Percentiles rank a stretch among this genome's conserved stretches.
Evolutionary conservation across 2,329 filamentous ascomycete species (phyloP).

Genomic region (Penicillium sp.): DNA sequence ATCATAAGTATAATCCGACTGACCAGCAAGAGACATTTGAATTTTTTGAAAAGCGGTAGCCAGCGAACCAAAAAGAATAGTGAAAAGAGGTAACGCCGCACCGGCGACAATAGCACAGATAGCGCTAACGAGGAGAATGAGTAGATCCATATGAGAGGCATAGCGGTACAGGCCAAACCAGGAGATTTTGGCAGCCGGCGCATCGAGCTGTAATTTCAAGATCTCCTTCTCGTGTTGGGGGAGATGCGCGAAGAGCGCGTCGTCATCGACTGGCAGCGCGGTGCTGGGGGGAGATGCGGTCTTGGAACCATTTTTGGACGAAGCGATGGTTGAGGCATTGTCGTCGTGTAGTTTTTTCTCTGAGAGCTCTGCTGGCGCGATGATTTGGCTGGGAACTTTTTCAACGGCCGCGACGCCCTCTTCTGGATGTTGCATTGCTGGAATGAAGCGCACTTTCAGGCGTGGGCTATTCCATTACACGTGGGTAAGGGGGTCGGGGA

Average conservation of each 20-base stretch:
- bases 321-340: slow-evolving; percentile 27
- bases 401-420: slow-evolving; percentile 20
- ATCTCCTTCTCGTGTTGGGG: slow-evolving; percentile 68
- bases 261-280: slow-evolving; percentile 38
- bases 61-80: slow-evolving; percentile 75
- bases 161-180: slow-evolving; percentile 71
- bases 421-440: slow-evolving; percentile 26
- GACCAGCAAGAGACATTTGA: slow-evolving; percentile 53
- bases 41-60: slow-evolving; percentile 72
- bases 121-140: slow-evolving; percentile 65
- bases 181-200: slow-evolving; percentile 67
- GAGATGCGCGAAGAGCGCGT: slow-evolving; percentile 65
- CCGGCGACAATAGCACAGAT: slow-evolving; percentile 73
- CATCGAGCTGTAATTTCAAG: slow-evolving; percentile 69
- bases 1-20: slow-evolving; percentile 38
- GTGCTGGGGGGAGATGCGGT: slow-evolving; percentile 29
- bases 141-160: slow-evolving; percentile 66
- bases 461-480: too few species aligned
- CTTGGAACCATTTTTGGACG: slow-evolving; percentile 36
- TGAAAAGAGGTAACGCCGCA: slow-evolving; percentile 79
- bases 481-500: too few species aligned
- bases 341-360: slow-evolving; percentile 8
- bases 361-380: background rate
- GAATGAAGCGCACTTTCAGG: slow-evolving; percentile 12
- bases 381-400: slow-evolving; percentile 17